Base-by-base conservation (phyloP, 148 eudicot genomes). In the Salicornia ramosissima region DNA sequence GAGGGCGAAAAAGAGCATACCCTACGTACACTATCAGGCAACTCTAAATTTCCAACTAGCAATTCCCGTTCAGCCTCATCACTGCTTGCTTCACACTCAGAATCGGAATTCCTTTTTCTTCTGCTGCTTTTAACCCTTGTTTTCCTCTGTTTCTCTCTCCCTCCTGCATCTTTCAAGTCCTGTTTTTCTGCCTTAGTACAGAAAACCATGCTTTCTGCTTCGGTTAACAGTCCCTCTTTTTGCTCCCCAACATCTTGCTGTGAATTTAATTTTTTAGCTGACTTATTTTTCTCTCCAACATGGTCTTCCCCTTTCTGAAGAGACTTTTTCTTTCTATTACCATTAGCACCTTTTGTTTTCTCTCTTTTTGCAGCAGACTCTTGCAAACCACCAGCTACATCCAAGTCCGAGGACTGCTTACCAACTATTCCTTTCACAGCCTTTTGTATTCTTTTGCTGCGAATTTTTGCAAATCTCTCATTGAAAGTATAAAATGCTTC, bases 401-500 rank as follows among this genome's bases (percentile, higher is more conserved):
- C 83, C 67, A 75, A 64, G 66, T 74, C 86, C 25, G 43, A 43
- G 71, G 90, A 84, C 43, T 74, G 78, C 39, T 82, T 76, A 62
- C 87, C 84, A 25, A 81, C 75, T 59, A 88, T 84, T 64, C 90
- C 90, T 83, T 84, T 90, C 24, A 93, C 81, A 68, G 98, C 97
- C 68, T 90, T 83, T 43, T 81, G 81, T 43, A 93, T 83, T 84
- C 98, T 90, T 85, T 84, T 93, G 70, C 98, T 93, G 54, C 95
- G 90, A 71, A 93, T 88, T 83, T 93, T 93, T 5, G 98, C 98
- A 82, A 93, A 93, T 78, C 84, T 86, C 82, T 93, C 98, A 71
- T 90, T 93, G 87, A 93, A 93, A 69, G 88, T 81, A 80, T 90
- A 93, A 80, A 93, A 93, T 74, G 98, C 98, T 87, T 93, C 98